Evolutionary conservation across 148 eudicot genomes (phyloP).

Genomic region (Chenopodium formosanum): DNA sequence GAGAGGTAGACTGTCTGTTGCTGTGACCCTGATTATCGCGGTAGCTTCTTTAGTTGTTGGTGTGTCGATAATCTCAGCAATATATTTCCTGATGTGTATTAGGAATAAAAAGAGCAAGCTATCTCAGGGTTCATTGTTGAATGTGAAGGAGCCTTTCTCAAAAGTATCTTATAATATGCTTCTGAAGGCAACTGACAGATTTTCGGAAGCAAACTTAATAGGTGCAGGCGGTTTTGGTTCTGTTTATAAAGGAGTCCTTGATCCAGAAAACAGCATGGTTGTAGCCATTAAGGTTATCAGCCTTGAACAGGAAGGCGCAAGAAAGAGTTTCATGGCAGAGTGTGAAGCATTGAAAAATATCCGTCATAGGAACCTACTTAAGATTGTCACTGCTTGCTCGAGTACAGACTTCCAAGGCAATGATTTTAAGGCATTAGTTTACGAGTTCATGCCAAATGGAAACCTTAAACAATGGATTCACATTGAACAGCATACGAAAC

Average conservation of each 20-base stretch:
- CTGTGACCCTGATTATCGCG: too few species aligned
- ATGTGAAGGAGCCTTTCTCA: background rate
- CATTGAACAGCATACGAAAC: too few species aligned
- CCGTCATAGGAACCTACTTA: constrained; percentile 30
- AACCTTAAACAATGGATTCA: background rate
- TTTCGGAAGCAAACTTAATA: constrained; percentile 23
- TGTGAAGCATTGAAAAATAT: constrained; percentile 32
- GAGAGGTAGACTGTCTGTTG: too few species aligned
- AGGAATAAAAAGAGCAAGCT: too few species aligned
- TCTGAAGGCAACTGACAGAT: constrained; percentile 33
- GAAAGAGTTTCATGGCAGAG: constrained; percentile 36
- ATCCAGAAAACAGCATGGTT: background rate
- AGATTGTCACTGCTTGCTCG: constrained; percentile 35
- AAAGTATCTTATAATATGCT: constrained; percentile 30
- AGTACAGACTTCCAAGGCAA: constrained; percentile 28
- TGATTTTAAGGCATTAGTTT: constrained; percentile 6
- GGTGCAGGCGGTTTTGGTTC: constrained; percentile 27
- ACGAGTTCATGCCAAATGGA: background rate
- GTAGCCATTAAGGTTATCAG: too few species aligned
- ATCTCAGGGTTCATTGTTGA: too few species aligned
- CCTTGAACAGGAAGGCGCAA: too few species aligned
- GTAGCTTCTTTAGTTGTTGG: too few species aligned
- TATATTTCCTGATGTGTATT: too few species aligned
- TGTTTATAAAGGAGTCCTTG: background rate
- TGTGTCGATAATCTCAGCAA: too few species aligned